Percentiles rank a stretch among this genome's conserved stretches.
Conservation (phyloP, 345 rosid species). For the Euphorbia tirucalli region DNA sequence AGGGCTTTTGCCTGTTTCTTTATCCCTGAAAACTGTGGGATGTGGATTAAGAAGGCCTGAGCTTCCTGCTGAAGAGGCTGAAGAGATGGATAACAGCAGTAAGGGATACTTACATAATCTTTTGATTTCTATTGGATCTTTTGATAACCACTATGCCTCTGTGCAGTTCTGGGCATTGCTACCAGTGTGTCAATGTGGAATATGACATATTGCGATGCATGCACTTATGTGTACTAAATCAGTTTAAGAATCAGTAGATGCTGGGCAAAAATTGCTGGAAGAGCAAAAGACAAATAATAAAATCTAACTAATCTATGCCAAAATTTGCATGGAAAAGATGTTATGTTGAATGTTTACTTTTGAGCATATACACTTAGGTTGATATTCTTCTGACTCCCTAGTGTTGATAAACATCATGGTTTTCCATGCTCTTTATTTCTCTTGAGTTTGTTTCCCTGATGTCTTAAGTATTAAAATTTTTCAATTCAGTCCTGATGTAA, state of each 20-base stretch:
- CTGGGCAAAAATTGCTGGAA: not conserved
- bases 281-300: not conserved
- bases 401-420: constrained; percentile 1
- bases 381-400: not conserved
- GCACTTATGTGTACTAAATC: not conserved
- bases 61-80: constrained; percentile 71
- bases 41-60: constrained; percentile 84
- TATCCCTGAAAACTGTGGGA: constrained; percentile 72
- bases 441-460: constrained; percentile 1
- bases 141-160: constrained; percentile 1
- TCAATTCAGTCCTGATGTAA: too few species aligned
- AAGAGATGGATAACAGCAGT: constrained; percentile 67
- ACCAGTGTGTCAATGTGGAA: not conserved
- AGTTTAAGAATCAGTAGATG: not conserved
- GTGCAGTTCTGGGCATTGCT: constrained; percentile 2
- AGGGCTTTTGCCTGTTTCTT: constrained; percentile 75
- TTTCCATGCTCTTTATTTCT: constrained; percentile 1
- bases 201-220: not conserved
- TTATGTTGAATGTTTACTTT: not conserved
- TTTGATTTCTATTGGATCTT: constrained; percentile 6
- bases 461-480: too few species aligned
- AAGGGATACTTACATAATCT: constrained; percentile 27
- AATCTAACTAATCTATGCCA: not conserved
- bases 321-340: not conserved
- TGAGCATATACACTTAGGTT: not conserved